Conservation (phyloP, 106 monocot genomes). For the Acorus gramineus region DNA sequence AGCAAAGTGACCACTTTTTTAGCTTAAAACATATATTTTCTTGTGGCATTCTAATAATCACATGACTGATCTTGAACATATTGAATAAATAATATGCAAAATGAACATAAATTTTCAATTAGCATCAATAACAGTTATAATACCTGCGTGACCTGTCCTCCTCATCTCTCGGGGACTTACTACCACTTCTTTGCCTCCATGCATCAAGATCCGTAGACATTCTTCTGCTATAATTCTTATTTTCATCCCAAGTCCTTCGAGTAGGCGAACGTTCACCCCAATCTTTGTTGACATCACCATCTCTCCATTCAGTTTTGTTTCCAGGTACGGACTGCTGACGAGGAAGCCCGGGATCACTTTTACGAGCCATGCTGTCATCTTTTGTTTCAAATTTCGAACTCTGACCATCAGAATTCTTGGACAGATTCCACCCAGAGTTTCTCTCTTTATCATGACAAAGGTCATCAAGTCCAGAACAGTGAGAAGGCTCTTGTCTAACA, state of each 20-base stretch:
- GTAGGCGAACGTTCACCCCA: neutral
- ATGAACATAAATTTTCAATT: neutral
- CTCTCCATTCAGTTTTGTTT: neutral
- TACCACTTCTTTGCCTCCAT: slow-evolving; percentile 14
- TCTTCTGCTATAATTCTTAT: slow-evolving; percentile 3
- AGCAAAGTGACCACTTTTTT: too few species aligned
- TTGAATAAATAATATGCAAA: neutral
- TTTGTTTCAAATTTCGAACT: too few species aligned
- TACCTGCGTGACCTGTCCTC: slow-evolving; percentile 43
- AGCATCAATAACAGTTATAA: too few species aligned
- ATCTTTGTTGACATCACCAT: slow-evolving; percentile 2
- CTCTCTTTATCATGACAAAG: neutral
- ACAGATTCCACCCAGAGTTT: too few species aligned
- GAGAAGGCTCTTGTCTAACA: slow-evolving; percentile 8
- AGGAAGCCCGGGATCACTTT: too few species aligned
- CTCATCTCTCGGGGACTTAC: slow-evolving; percentile 31
- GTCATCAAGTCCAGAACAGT: slow-evolving; percentile 8
- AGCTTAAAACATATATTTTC: too few species aligned
- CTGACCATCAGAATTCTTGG: too few species aligned
- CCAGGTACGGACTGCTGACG: too few species aligned
- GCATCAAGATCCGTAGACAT: slow-evolving; percentile 20
- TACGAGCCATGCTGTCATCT: too few species aligned
- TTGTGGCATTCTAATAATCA: too few species aligned
- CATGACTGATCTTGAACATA: too few species aligned
- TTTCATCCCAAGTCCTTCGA: slow-evolving; percentile 2